phyloP scores from a whole-genome alignment of 208 protist genomes.

The Leishmania guyanensis region DNA sequence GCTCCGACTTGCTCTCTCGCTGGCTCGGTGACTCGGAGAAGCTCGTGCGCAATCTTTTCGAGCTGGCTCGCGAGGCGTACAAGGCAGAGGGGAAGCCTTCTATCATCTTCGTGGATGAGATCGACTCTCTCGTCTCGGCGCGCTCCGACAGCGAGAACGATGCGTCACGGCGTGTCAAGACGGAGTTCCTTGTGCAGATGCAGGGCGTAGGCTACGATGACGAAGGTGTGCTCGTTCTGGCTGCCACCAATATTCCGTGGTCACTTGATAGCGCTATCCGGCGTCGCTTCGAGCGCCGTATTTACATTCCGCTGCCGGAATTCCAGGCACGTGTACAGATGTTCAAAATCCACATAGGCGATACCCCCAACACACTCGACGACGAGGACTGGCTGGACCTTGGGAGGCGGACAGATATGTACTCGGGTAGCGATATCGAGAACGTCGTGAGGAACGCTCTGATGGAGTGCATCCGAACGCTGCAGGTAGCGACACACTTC shows the following conservation, averaged over 20 bases:
- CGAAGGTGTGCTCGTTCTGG: conserved; percentile 91
- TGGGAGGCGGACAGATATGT: conserved; percentile 90
- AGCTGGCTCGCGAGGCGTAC: conserved; percentile 86
- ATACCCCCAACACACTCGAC: conserved; percentile 88
- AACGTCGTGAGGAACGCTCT: conserved; percentile 96
- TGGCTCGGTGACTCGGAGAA: conserved; percentile 95
- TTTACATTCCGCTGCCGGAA: conserved; percentile 94
- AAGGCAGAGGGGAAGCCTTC: conserved; percentile 79
- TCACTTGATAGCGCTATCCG: conserved; percentile 90
- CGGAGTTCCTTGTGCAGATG: conserved; percentile 99
- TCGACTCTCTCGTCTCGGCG: conserved; percentile 91
- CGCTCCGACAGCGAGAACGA: conserved; percentile 91
- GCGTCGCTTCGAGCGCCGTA: conserved; percentile 92
- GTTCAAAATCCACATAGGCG: conserved; percentile 97
- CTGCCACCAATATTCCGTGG: conserved; percentile 93
- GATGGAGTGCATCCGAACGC: conserved; percentile 97
- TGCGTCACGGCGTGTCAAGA: conserved; percentile 98
- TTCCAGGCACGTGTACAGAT: conserved; percentile 78
- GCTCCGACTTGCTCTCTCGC: conserved; percentile 89
- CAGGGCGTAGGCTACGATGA: conserved; percentile 87
- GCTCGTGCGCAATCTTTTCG: conserved; percentile 93
- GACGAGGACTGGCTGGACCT: conserved; percentile 92
- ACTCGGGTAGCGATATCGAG: conserved; percentile 97
- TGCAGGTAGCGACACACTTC: conserved; percentile 98
- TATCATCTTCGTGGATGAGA: conserved; percentile 96